Evolutionary conservation across 2,329 filamentous ascomycete genomes (phyloP), one percentile per base, ranked within the genome.

Genomic region (Capronia epimyces): DNA sequence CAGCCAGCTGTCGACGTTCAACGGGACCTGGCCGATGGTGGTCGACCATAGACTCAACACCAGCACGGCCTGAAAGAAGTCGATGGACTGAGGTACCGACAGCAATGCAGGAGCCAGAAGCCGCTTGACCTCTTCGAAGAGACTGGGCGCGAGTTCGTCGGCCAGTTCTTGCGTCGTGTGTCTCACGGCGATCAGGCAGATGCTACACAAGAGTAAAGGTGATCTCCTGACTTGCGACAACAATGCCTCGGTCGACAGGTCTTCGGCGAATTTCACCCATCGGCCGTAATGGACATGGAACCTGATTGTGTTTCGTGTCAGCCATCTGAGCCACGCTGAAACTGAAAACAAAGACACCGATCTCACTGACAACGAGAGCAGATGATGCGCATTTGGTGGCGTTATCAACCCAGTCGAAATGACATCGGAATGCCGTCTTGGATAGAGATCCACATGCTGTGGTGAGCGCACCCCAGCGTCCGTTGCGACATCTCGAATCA

Each of bases 31-130:
- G 1, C 69, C 69, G 21, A 73, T 69, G 1, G 71, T 74, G 0
- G 71, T 75, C 3, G 71, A 74, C 71, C 71, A 74, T 60, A 74
- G 59, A 44, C 67, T 69, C 3, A 74, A 60, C n/a, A 74, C 63
- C 1, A 74, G 55, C 6, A 64, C 62, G 6, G 71, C 67, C 56
- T 74, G 71, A 37, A 74, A 73, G 55, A 73, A 74, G 20, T 70
- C 68, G 9, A 71, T 60, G 2, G 66, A 53, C 42, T 74, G 71
- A 3, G 71, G 69, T 2, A 66, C 64, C 2, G 59, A 57, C 3
- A 74, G 63, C 25, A 73, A 58, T 0, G 63, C 60, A 3, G 52
- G 53, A 1, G 65, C 64, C 1, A 68, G 48, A 6, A 65, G 54
- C 7, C 54, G 25, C 42, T 64, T 66, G 3, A 66, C 70, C 43